phyloP scores from a whole-genome alignment of 139 green algal species.

The Volvox reticuliferus region DNA sequence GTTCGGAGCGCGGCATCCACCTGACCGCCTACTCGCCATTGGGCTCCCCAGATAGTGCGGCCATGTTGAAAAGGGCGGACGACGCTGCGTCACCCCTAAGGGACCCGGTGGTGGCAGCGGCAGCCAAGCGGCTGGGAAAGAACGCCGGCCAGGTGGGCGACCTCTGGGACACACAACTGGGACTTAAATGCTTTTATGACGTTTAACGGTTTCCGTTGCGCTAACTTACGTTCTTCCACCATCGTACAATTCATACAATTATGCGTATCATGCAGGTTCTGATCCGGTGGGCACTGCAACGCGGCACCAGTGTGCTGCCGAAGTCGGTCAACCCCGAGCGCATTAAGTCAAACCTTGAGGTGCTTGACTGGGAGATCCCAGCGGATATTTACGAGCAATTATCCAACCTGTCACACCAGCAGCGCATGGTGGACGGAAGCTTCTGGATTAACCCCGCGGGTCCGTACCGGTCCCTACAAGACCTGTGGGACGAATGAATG shows the following conservation, averaged over 20 bases:
- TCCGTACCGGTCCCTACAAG: conserved; percentile 82
- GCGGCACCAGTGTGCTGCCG: conserved; percentile 90
- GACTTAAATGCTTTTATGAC: too few relatives aligned
- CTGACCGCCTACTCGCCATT: conserved; percentile 94
- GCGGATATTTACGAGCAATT: background rate
- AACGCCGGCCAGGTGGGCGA: conserved; percentile 69
- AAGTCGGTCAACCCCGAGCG: conserved; percentile 85
- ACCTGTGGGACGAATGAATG: conserved; percentile 88
- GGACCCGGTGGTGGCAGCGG: conserved; percentile 70
- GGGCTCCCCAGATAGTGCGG: conserved; percentile 84
- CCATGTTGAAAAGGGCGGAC: conserved; percentile 74
- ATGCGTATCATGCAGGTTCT: conserved; percentile 86
- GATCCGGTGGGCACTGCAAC: conserved; percentile 92
- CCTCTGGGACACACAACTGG: too few relatives aligned
- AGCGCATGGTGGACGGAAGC: conserved; percentile 82
- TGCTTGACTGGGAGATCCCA: conserved; percentile 70
- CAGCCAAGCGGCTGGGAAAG: conserved; percentile 73
- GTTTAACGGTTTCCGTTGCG: too few relatives aligned
- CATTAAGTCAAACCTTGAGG: conserved; percentile 90
- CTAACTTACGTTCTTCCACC: too few relatives aligned
- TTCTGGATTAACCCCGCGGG: conserved; percentile 76
- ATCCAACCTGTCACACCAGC: conserved; percentile 52
- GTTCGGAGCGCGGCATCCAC: conserved; percentile 78
- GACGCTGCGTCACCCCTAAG: conserved; percentile 71
- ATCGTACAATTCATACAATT: too few relatives aligned